Conservation (phyloP, 306 rosid genomes). For the Glycyrrhiza uralensis region DNA sequence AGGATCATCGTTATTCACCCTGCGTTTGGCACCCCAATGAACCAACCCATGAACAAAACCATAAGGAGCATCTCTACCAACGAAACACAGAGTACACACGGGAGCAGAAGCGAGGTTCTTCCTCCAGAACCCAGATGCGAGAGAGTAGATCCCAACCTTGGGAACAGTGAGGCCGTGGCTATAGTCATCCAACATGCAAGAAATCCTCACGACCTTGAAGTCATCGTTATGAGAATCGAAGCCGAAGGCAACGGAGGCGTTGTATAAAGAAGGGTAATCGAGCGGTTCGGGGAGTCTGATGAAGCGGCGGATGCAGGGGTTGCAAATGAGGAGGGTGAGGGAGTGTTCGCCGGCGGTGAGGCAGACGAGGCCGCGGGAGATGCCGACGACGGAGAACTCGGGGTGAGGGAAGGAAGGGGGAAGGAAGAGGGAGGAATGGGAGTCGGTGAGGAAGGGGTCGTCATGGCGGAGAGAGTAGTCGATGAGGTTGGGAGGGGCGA, state of each 20-base stretch:
- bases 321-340: background rate
- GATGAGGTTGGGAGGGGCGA: background rate
- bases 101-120: slow-evolving; percentile 11
- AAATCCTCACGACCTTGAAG: slow-evolving; percentile 26
- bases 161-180: slow-evolving; percentile 9
- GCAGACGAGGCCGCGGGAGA: slow-evolving; percentile 27
- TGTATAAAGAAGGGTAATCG: background rate
- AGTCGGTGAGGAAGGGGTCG: background rate
- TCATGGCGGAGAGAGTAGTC: background rate
- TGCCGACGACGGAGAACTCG: background rate
- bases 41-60: slow-evolving; percentile 13
- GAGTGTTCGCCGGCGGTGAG: background rate
- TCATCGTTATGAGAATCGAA: slow-evolving; percentile 16
- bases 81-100: background rate
- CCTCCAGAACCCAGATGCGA: slow-evolving; percentile 27
- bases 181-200: slow-evolving; percentile 11
- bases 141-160: slow-evolving; percentile 27
- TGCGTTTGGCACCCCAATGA: slow-evolving; percentile 27
- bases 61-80: background rate
- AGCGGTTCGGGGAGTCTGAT: slow-evolving; percentile 18
- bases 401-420: background rate
- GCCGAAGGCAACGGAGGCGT: background rate
- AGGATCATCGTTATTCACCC: background rate
- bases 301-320: slow-evolving; percentile 23
- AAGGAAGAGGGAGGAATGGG: background rate